Evolutionary conservation across 257 asterid species (phyloP), one percentile per base, ranked within the genome.

Genomic region (Marsdenia floribunda): DNA sequence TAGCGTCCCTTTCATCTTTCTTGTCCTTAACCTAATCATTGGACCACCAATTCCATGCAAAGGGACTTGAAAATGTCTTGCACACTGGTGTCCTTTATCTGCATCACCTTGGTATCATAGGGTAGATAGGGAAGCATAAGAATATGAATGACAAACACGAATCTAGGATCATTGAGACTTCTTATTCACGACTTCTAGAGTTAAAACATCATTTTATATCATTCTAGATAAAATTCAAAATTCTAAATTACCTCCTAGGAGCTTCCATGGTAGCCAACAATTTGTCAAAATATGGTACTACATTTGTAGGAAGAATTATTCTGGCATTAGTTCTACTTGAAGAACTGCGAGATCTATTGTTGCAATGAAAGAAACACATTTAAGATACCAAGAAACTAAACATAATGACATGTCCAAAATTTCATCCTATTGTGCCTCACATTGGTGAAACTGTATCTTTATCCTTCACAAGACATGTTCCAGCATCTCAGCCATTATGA

Each of bases 181-280:
- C 46, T 64, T 64, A 11, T 35, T 15, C 69, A 64, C 3, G 68
- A 16, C 5, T 63, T 64, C 69, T 63, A 63, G 1, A 12, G 13
- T 4, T 18, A 69, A 53, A n/a, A 40, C 71, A 29, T 18, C 22
- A 63, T 58, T 22, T 37, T 0, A 6, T 59, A 21, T 26, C 46
- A 14, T 35, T 64, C 69, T 29, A 26, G 13, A 63, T 58, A 29
- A n/a, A 52, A 52, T 52, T 49, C 19, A 63, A 57, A 26, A 60
- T 33, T 6, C 24, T 73, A 70, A 79, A 76, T 86, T 88, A 92
- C 99, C 92, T 92, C 99, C 77, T 97, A 72, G 99, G 97, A 68
- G 97, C 96, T 90, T 94, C 97, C 70, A 94, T 85, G 72, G 96
- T 93, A 75, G 97, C 92, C 86, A 94, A 83, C 97, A 97, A 94